phyloP scores from a whole-genome alignment of 148 eudicot genomes.

The Hydrangea macrophylla region DNA sequence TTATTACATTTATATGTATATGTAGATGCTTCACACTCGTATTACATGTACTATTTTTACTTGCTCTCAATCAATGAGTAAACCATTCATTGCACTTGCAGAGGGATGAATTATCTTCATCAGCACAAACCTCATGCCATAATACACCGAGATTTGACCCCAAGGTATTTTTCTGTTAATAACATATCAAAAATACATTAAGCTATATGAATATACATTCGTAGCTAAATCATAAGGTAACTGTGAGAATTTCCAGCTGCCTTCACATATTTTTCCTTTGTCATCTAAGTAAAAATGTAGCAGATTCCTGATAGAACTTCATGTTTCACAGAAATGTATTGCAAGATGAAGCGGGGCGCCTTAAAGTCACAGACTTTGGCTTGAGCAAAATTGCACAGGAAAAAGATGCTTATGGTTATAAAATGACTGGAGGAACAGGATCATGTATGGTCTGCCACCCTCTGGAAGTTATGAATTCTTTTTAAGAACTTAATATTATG shows the following conservation, averaged over 20 bases:
- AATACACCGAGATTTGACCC: conserved; percentile 44
- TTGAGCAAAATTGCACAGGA: conserved; percentile 38
- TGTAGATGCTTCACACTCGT: neutral
- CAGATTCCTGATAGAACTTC: neutral
- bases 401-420: conserved; percentile 35
- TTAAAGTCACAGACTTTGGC: conserved; percentile 46
- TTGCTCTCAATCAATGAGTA: neutral
- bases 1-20: neutral
- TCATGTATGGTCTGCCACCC: conserved; percentile 28
- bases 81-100: conserved; percentile 6
- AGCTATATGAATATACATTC: neutral
- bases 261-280: neutral
- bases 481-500: neutral
- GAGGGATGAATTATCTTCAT: conserved; percentile 52
- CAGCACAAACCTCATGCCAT: conserved; percentile 42
- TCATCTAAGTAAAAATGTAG: neutral
- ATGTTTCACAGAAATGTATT: conserved; percentile 31
- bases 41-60: neutral
- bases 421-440: conserved; percentile 52
- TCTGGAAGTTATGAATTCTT: neutral
- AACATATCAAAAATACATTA: neutral
- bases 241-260: neutral
- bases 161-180: conserved; percentile 25
- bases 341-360: conserved; percentile 43
- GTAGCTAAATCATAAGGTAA: neutral